These are phyloP conservation scores for Cyclotella baltica DNA, from an alignment of 108 stramenopile species.

Conservation along the genomic window DNA sequence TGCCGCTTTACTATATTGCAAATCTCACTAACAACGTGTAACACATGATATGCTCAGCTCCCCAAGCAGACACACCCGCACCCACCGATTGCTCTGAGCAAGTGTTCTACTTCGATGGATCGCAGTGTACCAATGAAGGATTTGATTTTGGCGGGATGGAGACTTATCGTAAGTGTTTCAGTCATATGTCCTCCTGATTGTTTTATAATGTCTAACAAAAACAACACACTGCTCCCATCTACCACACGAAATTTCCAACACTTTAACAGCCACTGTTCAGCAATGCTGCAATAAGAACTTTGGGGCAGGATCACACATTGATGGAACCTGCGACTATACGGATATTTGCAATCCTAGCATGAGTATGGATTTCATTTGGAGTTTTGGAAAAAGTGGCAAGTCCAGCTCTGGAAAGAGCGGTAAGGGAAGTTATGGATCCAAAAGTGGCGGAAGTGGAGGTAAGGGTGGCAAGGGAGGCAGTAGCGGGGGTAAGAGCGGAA, in stretches of 20 bases:
- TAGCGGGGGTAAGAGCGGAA: not conserved
- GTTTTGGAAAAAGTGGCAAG: slow-evolving; percentile 2
- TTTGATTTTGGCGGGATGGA: not conserved
- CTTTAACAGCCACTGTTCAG: not conserved
- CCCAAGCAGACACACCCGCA: not conserved
- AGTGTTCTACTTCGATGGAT: slow-evolving; percentile 1
- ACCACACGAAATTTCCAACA: not conserved
- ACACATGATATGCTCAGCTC: no score
- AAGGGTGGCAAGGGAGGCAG: not conserved
- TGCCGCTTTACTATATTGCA: no score
- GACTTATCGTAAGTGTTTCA: not conserved
- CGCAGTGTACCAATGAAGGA: not conserved
- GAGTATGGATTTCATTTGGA: not conserved
- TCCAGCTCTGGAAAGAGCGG: slow-evolving; percentile 6
- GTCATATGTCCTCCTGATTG: not conserved
- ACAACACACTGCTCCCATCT: not conserved
- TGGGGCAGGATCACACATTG: not conserved
- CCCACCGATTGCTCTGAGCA: not conserved
- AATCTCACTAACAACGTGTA: no score
- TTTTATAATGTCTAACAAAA: not conserved
- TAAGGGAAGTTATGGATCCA: not conserved
- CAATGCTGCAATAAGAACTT: slow-evolving; percentile 11
- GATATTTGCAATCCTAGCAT: slow-evolving; percentile 1
- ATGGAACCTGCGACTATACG: slow-evolving; percentile 1
- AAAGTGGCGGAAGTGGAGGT: not conserved